Base-by-base conservation (phyloP, 2,329 filamentous ascomycete species). In the Stenocarpella maydis region DNA sequence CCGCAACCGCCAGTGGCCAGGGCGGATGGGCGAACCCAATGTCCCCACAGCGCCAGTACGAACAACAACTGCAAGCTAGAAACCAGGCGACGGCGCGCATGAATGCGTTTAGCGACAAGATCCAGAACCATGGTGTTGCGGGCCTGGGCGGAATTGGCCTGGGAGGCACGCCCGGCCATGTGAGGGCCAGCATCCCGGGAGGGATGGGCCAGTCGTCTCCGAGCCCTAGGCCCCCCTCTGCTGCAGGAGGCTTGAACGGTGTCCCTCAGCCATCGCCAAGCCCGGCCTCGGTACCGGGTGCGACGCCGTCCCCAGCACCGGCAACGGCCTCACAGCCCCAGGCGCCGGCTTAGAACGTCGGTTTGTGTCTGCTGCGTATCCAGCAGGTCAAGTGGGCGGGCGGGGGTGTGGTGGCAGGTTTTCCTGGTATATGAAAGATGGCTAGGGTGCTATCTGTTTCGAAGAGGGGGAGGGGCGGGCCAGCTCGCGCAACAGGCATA, bases 111-210 rank as follows among this genome's bases (percentile, higher is more conserved):
- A 64, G 58, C 19, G 69, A 71, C 69, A 80, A 73, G 47, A 69
- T 72, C 37, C 67, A 71, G 39, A 15, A 88, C 79, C 65, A 93
- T 19, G 69, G 84, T 69, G 72, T 79, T 4, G 73, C 78, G 0
- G 79, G 80, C 21, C 74, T 82, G 24, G 77, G 77, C n/a, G 80
- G 80, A 24, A 79, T 81, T 24, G 80, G 81, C 0, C 72, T 81
- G 10, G 78, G 77, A 37, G 76, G 77, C 14, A 60, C 65, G n/a
- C 76, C 75, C 15, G 76, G 78, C 37, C 78, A 82, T 41, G 76
- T 78, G 70, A 74, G 76, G 39, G 79, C 83, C 45, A 81, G 81
- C 26, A 81, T 78, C 76, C 72, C 75, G 75, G 74, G 78, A 72
- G 71, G 78, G 72, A 19, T 67, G 10, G 73, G 69, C 28, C 77